Evolutionary conservation across 441 rosid species (phyloP).

Genomic region (Erysimum cheiri): DNA sequence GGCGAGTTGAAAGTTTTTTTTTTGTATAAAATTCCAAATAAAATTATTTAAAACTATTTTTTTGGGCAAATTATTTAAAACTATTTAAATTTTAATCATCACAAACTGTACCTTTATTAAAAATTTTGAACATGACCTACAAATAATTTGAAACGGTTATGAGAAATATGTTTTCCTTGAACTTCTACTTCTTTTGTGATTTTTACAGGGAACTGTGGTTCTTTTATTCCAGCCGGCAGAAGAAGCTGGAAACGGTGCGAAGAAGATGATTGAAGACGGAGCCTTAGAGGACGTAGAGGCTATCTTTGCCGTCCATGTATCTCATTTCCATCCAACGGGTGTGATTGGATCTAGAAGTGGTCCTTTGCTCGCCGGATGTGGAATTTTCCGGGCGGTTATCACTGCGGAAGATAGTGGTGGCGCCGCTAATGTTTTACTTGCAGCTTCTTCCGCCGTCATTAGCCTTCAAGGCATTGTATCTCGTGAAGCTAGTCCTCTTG

Average conservation of each 20-base stretch:
- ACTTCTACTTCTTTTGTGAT: not conserved
- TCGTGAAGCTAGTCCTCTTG: slow-evolving; percentile 89
- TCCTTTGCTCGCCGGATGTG: slow-evolving; percentile 91
- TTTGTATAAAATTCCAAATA: too few relatives aligned
- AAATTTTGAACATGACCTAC: too few relatives aligned
- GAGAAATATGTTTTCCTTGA: too few relatives aligned
- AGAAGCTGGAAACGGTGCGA: slow-evolving; percentile 97
- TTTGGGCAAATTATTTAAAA: too few relatives aligned
- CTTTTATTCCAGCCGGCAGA: slow-evolving; percentile 90
- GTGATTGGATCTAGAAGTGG: slow-evolving; percentile 86
- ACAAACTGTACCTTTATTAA: too few relatives aligned
- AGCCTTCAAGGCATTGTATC: slow-evolving; percentile 88
- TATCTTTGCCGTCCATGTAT: slow-evolving; percentile 84
- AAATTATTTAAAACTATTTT: too few relatives aligned
- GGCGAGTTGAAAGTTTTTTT: too few relatives aligned
- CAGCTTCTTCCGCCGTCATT: slow-evolving; percentile 78
- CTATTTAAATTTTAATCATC: too few relatives aligned
- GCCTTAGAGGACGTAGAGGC: slow-evolving; percentile 77
- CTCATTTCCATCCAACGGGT: slow-evolving; percentile 75
- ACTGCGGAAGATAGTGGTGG: slow-evolving; percentile 41
- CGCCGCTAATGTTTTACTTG: slow-evolving; percentile 60
- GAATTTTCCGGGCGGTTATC: slow-evolving; percentile 75
- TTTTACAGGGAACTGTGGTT: slow-evolving; percentile 75
- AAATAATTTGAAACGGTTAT: too few relatives aligned
- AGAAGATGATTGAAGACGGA: slow-evolving; percentile 75